These are phyloP conservation scores for Penicillium sp. DNA, from an alignment of 2,329 filamentous ascomycete species.

Conservation along the genomic window DNA sequence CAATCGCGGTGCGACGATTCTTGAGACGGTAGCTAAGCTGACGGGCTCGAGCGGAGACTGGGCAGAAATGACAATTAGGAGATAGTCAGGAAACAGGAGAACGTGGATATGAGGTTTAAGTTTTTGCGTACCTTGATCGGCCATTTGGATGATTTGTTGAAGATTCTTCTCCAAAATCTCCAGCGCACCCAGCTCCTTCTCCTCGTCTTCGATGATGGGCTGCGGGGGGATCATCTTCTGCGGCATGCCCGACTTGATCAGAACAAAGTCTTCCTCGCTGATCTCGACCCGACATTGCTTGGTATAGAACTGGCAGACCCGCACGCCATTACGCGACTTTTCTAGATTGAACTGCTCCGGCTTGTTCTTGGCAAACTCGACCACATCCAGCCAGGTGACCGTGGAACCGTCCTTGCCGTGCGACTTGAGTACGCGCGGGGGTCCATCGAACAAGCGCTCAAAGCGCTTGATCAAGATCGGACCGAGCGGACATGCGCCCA, in stretches of 20 bases:
- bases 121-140: conserved; percentile 65
- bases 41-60: conserved; percentile 69
- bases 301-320: conserved; percentile 78
- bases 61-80: conserved; percentile 2
- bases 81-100: neutral
- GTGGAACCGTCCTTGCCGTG: conserved; percentile 62
- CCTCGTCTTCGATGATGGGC: conserved; percentile 82
- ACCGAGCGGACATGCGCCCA: conserved; percentile 79
- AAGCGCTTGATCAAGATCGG: conserved; percentile 84
- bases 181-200: conserved; percentile 78
- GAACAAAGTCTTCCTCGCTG: conserved; percentile 80
- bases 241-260: conserved; percentile 79
- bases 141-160: conserved; percentile 74
- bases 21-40: conserved; percentile 81
- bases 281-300: conserved; percentile 83
- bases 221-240: conserved; percentile 80
- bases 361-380: conserved; percentile 79
- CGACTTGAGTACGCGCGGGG: conserved; percentile 67
- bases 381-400: conserved; percentile 82
- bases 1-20: conserved; percentile 72
- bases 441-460: conserved; percentile 81
- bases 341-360: conserved; percentile 75
- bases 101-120: neutral
- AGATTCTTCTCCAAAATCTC: conserved; percentile 82
- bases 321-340: conserved; percentile 66